Base-by-base conservation (phyloP, 2,329 filamentous ascomycete genomes). In the Colletotrichum gigasporum region DNA sequence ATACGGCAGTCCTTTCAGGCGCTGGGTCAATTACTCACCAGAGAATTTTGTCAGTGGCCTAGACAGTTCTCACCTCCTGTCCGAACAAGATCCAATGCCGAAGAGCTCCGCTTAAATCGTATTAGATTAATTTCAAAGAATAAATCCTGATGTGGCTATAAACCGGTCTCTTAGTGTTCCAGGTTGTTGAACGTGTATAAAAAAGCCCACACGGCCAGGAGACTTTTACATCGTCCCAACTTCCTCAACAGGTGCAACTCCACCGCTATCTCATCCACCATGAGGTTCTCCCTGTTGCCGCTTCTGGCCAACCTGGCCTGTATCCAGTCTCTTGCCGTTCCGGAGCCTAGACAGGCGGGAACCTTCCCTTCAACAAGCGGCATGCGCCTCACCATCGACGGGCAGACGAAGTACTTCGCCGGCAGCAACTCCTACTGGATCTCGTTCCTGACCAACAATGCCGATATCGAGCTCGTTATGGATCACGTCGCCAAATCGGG, bases 381-480 rank as follows among this genome's bases (percentile, higher is more conserved):
- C 4, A 66, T 67, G 28, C 64, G 73, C 11, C 81, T 82, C 65
- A 70, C 72, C 16, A 77, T 84, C 53, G 76, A 84, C 66, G 80
- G 80, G 16, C 72, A 77, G 52, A 76, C 79, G 22, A 73, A 76
- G 30, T 83, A 86, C 72, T 84, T 81, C 66, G 82, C 82, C 12
- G 85, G 85, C 18, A 85, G 80, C 48, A 87, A 87, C 73, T 78
- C 81, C 39, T 87, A 86, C 75, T 87, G 84, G 82, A 80, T 86
- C 50, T 75, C 76, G 10, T 84, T 85, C 67, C 69, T 82, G 41
- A 83, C 78, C 69, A 82, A 83, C 59, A 79, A 86, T 65, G 78
- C 74, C 7, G 86, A 89, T 69, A 80, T 88, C 12, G 84, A 89
- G 67, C 75, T 76, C 14, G 75, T 79, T 8, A 74, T 85, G 41